Evolutionary conservation across 495 filamentous ascomycete genomes (phyloP).

Genomic region (Tetracladium marchalianum): DNA sequence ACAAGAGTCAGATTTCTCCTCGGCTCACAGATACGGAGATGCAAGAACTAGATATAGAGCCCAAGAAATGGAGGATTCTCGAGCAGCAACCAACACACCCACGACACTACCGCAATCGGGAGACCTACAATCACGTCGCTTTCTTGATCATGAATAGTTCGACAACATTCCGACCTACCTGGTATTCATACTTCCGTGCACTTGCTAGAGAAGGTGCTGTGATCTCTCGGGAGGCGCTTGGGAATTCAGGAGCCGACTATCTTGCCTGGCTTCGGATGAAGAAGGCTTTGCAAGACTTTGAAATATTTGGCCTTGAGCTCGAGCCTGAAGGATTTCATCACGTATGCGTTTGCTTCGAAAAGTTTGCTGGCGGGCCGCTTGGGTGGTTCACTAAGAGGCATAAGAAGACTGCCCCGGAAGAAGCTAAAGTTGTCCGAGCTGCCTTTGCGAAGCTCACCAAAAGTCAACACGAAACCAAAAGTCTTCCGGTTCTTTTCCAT

Average conservation of each 20-base stretch:
- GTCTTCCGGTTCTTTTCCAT: conserved; percentile 5
- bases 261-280: conserved; percentile 34
- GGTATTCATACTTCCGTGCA: conserved; percentile 21
- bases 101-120: too few species aligned
- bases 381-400: neutral
- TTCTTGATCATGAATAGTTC: conserved; percentile 4
- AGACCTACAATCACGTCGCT: conserved; percentile 5
- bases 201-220: conserved; percentile 20
- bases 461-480: neutral
- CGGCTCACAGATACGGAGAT: too few species aligned
- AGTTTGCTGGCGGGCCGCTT: conserved; percentile 23
- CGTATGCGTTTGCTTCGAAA: conserved; percentile 36
- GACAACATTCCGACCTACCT: conserved; percentile 16
- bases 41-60: too few species aligned
- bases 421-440: neutral
- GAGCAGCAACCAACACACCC: too few species aligned
- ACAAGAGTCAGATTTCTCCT: too few species aligned
- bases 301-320: conserved; percentile 26
- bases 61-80: too few species aligned
- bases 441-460: conserved; percentile 10
- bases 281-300: conserved; percentile 29
- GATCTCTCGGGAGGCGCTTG: conserved; percentile 10
- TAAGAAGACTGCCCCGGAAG: neutral
- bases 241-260: conserved; percentile 23
- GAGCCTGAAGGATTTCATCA: conserved; percentile 33